phyloP scores from a whole-genome alignment of 2,329 filamentous ascomycete species.

The Calonectria naviculata region DNA sequence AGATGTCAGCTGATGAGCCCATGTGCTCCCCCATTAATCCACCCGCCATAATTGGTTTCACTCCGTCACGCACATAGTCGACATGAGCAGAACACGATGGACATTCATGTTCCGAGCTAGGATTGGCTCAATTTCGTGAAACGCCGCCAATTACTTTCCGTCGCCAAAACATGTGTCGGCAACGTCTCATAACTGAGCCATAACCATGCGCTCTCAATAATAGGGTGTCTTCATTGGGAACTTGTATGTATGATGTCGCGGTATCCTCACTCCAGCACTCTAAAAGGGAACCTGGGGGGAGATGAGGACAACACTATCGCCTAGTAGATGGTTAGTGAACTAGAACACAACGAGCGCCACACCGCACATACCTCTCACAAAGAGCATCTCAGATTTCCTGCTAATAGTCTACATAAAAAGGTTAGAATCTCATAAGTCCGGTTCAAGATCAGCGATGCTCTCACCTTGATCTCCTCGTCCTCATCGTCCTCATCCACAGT shows the following conservation, averaged over 20 bases:
- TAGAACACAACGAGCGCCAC: background rate
- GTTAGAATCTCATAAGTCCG: constrained; percentile 23
- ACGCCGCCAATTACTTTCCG: background rate
- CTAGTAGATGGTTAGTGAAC: constrained; percentile 52
- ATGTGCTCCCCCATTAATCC: background rate
- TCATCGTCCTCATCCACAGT: constrained; percentile 93
- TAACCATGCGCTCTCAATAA: background rate
- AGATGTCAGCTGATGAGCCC: background rate
- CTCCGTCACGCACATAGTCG: background rate
- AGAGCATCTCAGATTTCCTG: constrained; percentile 98
- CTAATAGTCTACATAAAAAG: constrained; percentile 78
- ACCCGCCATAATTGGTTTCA: background rate
- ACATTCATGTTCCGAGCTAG: background rate
- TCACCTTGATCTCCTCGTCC: constrained; percentile 80
- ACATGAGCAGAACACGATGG: background rate
- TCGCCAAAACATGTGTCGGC: background rate
- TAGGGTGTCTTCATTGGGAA: background rate
- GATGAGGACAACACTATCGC: constrained; percentile 79
- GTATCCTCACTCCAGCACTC: constrained; percentile 15
- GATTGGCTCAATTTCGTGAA: background rate
- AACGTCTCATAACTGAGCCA: background rate
- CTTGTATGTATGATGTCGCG: background rate
- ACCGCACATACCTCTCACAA: constrained; percentile 83
- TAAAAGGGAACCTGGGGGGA: constrained; percentile 68
- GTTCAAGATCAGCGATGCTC: background rate